A percentile compares a stretch with the other conserved stretches of the same genome.
phyloP scores from a whole-genome alignment of 2,329 filamentous ascomycete species.

The Claviceps pazoutovae region DNA sequence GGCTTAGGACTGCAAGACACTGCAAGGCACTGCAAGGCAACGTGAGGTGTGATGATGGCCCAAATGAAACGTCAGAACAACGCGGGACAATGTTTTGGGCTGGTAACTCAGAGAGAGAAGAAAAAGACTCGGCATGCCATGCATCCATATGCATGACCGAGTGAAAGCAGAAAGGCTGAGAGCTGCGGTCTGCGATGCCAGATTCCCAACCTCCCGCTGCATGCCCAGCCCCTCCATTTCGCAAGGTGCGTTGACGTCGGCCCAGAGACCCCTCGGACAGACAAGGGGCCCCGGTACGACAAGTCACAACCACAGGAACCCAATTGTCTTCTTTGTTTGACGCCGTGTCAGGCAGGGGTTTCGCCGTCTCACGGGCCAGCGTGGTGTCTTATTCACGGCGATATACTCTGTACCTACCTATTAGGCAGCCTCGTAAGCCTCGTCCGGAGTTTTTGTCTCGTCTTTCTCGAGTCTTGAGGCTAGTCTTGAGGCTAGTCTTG shows the following conservation, averaged over 20 bases:
- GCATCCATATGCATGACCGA: neutral
- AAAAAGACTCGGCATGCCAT: neutral
- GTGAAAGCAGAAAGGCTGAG: neutral
- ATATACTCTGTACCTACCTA: too few relatives aligned
- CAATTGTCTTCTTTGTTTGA: neutral
- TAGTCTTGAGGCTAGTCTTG: too few relatives aligned
- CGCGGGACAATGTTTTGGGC: neutral
- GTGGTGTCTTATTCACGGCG: neutral
- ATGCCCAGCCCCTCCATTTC: slow-evolving; percentile 15
- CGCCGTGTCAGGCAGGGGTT: neutral
- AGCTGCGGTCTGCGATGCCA: too few relatives aligned
- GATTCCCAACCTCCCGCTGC: slow-evolving; percentile 18
- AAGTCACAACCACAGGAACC: neutral
- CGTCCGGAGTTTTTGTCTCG: too few relatives aligned
- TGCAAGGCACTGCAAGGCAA: neutral
- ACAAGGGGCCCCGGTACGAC: neutral
- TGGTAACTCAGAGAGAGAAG: neutral
- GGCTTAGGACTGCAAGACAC: too few relatives aligned
- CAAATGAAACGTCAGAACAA: neutral
- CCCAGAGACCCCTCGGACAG: neutral
- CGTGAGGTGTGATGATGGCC: neutral
- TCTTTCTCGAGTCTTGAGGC: too few relatives aligned
- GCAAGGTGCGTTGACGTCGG: neutral
- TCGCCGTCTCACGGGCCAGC: neutral
- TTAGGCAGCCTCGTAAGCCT: too few relatives aligned